These are phyloP conservation scores for Alternaria arborescens DNA, from an alignment of 2,329 filamentous ascomycete genomes.

Conservation along the genomic window DNA sequence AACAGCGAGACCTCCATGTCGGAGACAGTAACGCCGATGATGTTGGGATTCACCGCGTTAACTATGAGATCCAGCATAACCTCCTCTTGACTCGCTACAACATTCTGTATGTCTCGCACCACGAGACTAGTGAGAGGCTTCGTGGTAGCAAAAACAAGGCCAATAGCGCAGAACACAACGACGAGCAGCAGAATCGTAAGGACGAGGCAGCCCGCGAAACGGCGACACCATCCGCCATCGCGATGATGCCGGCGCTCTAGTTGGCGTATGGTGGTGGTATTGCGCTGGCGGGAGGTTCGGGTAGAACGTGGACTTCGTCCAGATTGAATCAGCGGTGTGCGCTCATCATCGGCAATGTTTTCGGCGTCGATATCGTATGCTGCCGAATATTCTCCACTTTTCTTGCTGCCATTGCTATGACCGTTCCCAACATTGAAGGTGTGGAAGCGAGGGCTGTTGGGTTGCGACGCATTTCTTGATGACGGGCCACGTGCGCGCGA, in stretches of 20 bases:
- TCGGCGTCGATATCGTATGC: conserved; percentile 84
- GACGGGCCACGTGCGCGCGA: conserved; percentile 69
- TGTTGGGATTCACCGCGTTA: conserved; percentile 88
- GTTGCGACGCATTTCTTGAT: conserved; percentile 70
- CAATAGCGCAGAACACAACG: conserved; percentile 83
- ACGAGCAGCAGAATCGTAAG: conserved; percentile 83
- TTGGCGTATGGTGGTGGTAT: conserved; percentile 68
- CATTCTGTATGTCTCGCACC: conserved; percentile 83
- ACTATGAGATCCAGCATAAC: conserved; percentile 93
- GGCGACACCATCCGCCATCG: conserved; percentile 67
- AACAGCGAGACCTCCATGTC: conserved; percentile 92
- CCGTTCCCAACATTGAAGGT: conserved; percentile 55
- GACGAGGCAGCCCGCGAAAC: conserved; percentile 86
- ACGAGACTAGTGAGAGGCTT: conserved; percentile 83
- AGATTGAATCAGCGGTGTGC: conserved; percentile 78
- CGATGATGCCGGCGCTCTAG: conserved; percentile 72
- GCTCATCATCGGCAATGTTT: conserved; percentile 82
- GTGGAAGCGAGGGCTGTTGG: conserved; percentile 70
- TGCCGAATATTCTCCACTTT: conserved; percentile 68
- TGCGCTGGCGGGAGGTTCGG: conserved; percentile 59
- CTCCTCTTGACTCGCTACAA: conserved; percentile 92
- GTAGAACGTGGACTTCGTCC: conserved; percentile 65
- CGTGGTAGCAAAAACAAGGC: conserved; percentile 90
- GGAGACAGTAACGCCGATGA: conserved; percentile 85
- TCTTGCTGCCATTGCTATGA: conserved; percentile 55